phyloP scores from a whole-genome alignment of 176 grass and related monocot genomes.

The Triticum dicoccoides region DNA sequence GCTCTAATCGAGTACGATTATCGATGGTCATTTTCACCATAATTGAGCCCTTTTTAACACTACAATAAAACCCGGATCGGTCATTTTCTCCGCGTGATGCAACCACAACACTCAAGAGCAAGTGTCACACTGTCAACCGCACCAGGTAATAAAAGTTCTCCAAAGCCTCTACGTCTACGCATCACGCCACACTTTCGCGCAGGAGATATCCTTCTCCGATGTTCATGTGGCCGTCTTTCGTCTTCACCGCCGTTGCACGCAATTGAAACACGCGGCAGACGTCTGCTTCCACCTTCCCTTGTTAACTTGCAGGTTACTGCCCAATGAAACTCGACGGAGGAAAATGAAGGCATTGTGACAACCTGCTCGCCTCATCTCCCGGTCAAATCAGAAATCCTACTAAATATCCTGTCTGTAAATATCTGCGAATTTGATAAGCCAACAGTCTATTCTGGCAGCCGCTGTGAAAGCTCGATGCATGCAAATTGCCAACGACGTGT shows the following conservation, averaged over 20 bases:
- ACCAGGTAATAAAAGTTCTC: not conserved
- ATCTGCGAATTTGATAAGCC: not conserved
- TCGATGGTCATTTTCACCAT: not conserved
- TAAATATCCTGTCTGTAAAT: not conserved
- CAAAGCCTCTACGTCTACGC: not conserved
- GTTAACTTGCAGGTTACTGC: not conserved
- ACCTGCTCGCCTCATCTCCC: not conserved
- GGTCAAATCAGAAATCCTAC: not conserved
- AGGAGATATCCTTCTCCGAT: not conserved
- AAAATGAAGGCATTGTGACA: not conserved
- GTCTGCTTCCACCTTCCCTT: not conserved
- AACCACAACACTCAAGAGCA: not conserved
- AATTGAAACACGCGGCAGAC: not conserved
- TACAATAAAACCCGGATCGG: too few relatives aligned
- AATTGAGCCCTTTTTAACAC: conserved; percentile 16
- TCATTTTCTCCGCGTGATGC: not conserved
- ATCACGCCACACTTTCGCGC: not conserved
- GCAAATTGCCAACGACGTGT: not conserved
- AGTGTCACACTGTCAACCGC: not conserved
- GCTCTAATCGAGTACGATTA: not conserved
- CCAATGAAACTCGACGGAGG: not conserved
- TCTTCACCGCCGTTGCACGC: not conserved
- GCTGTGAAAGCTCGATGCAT: not conserved
- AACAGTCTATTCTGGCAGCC: not conserved
- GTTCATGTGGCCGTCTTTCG: not conserved